Evolutionary conservation across 441 rosid genomes (phyloP).

Genomic region (Pelargonium myrrhifolium): DNA sequence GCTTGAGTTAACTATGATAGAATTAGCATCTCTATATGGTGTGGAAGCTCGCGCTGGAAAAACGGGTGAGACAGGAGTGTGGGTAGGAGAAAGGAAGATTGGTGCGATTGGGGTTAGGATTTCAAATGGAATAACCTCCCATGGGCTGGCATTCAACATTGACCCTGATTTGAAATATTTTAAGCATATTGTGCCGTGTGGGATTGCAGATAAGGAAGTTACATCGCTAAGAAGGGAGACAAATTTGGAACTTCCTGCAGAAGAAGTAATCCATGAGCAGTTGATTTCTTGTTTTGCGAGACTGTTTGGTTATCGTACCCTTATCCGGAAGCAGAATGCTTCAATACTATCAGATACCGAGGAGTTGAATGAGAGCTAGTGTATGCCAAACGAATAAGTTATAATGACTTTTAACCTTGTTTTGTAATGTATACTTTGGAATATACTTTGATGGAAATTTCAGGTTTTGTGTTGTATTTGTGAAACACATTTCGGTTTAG

Average conservation of each 20-base stretch:
- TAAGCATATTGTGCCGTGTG: slow-evolving; percentile 84
- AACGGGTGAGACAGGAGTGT: slow-evolving; percentile 75
- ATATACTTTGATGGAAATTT: neutral
- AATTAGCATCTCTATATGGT: slow-evolving; percentile 56
- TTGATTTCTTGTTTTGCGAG: slow-evolving; percentile 66
- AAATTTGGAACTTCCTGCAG: slow-evolving; percentile 48
- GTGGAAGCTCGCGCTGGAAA: slow-evolving; percentile 61
- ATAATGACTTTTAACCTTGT: neutral
- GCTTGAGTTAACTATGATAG: slow-evolving; percentile 71
- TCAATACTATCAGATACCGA: slow-evolving; percentile 24
- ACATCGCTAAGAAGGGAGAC: slow-evolving; percentile 79
- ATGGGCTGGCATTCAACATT: slow-evolving; percentile 78
- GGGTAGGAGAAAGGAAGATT: slow-evolving; percentile 84
- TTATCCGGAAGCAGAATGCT: slow-evolving; percentile 45
- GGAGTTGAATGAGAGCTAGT: slow-evolving; percentile 14
- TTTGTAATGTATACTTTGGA: neutral
- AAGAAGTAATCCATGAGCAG: slow-evolving; percentile 66
- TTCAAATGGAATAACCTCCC: slow-evolving; percentile 70
- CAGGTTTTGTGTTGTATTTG: neutral
- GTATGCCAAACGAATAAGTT: neutral
- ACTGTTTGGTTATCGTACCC: slow-evolving; percentile 43
- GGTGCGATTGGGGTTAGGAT: slow-evolving; percentile 89
- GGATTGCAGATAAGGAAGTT: slow-evolving; percentile 77
- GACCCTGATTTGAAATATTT: slow-evolving; percentile 78
- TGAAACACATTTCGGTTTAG: neutral